A percentile compares a stretch with the other conserved stretches of the same genome.
Conservation (phyloP, 805 yeast species). For the Blastobotrys attinorum region DNA sequence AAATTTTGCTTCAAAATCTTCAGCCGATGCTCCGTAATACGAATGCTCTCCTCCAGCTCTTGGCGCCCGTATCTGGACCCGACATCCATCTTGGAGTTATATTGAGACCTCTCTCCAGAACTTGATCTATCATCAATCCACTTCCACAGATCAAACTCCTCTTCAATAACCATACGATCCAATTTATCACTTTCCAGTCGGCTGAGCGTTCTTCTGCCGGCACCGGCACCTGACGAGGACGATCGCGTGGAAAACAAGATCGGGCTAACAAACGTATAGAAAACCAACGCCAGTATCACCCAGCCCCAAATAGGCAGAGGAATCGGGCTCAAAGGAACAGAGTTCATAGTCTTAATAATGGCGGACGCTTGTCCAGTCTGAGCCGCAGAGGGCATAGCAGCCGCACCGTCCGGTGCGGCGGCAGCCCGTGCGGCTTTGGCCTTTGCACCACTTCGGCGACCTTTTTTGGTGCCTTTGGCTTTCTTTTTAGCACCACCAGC, state of each 20-base stretch:
- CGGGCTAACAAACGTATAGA: too few species aligned
- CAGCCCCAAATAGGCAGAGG: slow-evolving; percentile 7
- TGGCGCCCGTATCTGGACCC: slow-evolving; percentile 30
- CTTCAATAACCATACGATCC: slow-evolving; percentile 28
- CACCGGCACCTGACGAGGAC: not conserved
- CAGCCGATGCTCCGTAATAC: slow-evolving; percentile 37
- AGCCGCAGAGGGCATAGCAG: too few species aligned
- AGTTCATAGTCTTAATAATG: not conserved
- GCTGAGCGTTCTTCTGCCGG: too few species aligned
- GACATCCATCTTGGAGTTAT: slow-evolving; percentile 3
- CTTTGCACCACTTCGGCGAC: slow-evolving; percentile 9
- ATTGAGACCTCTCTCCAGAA: slow-evolving; percentile 15
- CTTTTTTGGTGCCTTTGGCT: slow-evolving; percentile 11
- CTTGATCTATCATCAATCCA: slow-evolving; percentile 51
- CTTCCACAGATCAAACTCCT: slow-evolving; percentile 61
- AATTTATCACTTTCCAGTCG: not conserved
- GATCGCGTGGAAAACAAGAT: not conserved
- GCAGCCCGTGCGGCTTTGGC: not conserved
- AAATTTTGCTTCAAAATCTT: slow-evolving; percentile 31
- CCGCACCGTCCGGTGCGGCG: not conserved
- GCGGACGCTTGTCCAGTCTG: not conserved
- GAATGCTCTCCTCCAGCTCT: slow-evolving; percentile 41
- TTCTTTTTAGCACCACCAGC: slow-evolving; percentile 9
- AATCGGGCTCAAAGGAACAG: slow-evolving; percentile 7
- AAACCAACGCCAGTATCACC: slow-evolving; percentile 7